phyloP scores from a whole-genome alignment of 345 rosid genomes.

The Populus pruinosa region DNA sequence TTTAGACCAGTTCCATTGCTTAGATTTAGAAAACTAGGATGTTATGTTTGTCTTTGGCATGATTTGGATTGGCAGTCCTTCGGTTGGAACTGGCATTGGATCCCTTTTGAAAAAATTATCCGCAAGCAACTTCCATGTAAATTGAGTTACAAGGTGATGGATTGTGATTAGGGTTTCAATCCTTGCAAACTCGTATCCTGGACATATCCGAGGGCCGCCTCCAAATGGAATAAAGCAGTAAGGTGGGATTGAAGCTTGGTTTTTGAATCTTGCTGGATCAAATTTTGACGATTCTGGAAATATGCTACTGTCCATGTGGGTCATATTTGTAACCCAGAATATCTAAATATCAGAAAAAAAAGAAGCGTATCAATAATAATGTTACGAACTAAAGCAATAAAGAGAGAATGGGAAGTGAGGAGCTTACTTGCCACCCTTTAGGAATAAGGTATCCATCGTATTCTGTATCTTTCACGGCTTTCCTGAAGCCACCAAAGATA shows the following conservation, averaged over 20 bases:
- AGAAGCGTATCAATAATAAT: not conserved
- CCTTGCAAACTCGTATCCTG: constrained; percentile 53
- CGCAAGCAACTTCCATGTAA: constrained; percentile 37
- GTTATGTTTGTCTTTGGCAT: constrained; percentile 17
- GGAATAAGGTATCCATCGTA: constrained; percentile 45
- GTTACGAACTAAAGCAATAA: not conserved
- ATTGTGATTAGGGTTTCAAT: constrained; percentile 41
- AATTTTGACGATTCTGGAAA: constrained; percentile 45
- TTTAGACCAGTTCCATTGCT: not conserved
- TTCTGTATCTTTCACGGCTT: constrained; percentile 39
- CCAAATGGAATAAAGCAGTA: constrained; percentile 47
- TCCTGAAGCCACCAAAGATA: constrained; percentile 46
- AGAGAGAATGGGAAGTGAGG: not conserved
- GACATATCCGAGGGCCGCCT: constrained; percentile 51
- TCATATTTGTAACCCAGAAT: constrained; percentile 45
- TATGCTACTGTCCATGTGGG: constrained; percentile 46
- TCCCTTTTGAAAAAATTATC: constrained; percentile 39
- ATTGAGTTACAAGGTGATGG: constrained; percentile 48
- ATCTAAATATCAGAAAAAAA: constrained; percentile 15
- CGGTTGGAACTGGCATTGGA: constrained; percentile 46
- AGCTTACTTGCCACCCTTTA: constrained; percentile 48
- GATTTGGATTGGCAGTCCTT: constrained; percentile 40
- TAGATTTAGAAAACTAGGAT: not conserved
- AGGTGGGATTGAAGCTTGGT: constrained; percentile 44
- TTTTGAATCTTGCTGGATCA: constrained; percentile 46